These are phyloP conservation scores for Coemansia asiatica DNA, from an alignment of 192 early-diverging fungal genomes.

Conservation along the genomic window DNA sequence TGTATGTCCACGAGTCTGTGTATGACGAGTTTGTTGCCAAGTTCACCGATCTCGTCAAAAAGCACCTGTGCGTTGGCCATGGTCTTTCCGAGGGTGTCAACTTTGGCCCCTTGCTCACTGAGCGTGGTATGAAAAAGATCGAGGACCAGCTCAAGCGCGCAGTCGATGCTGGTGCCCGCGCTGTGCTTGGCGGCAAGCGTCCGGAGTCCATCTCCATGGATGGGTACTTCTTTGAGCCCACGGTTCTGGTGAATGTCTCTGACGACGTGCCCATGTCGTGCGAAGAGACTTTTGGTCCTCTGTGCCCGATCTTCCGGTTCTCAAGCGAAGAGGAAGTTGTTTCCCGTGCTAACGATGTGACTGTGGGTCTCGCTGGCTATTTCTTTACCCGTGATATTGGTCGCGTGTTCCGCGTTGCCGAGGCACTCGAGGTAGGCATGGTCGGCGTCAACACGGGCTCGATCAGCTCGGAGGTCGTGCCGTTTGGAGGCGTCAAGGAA, in stretches of 20 bases:
- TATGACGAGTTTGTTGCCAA: constrained; percentile 65
- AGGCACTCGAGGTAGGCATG: constrained; percentile 82
- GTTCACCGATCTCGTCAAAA: constrained; percentile 61
- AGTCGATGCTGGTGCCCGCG: constrained; percentile 66
- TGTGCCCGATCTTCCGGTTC: constrained; percentile 78
- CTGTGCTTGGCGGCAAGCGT: constrained; percentile 64
- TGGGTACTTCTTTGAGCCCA: constrained; percentile 84
- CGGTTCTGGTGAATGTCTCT: constrained; percentile 70
- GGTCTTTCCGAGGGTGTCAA: constrained; percentile 65
- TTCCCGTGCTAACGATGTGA: constrained; percentile 68
- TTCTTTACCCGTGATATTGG: constrained; percentile 76
- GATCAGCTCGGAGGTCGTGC: constrained; percentile 55
- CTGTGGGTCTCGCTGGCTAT: constrained; percentile 80
- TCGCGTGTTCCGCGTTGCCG: constrained; percentile 78
- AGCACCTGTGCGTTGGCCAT: constrained; percentile 68
- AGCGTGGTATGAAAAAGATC: constrained; percentile 68
- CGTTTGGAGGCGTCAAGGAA: constrained; percentile 68
- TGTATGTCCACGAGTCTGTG: constrained; percentile 68
- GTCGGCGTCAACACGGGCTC: constrained; percentile 83
- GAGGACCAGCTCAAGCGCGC: constrained; percentile 71
- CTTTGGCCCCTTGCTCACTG: constrained; percentile 82
- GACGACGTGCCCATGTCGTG: constrained; percentile 66
- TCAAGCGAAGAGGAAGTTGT: constrained; percentile 78
- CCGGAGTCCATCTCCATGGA: constrained; percentile 13
- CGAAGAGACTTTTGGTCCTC: constrained; percentile 92